These are phyloP conservation scores for Hypoxylon sp. DNA, from an alignment of 2,329 filamentous ascomycete genomes.

Conservation along the genomic window DNA sequence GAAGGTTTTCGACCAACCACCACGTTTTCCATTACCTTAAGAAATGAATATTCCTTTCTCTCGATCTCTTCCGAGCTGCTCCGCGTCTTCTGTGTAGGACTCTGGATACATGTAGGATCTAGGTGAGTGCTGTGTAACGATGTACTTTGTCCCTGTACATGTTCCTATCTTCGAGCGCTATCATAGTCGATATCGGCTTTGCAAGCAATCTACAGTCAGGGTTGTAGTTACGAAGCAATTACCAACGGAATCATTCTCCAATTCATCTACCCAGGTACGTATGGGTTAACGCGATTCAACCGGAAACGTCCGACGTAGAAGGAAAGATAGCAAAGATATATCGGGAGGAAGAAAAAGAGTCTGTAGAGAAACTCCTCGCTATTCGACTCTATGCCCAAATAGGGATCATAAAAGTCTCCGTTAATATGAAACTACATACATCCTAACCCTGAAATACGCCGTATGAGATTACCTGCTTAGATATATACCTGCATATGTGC, in stretches of 20 bases:
- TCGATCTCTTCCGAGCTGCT: constrained; percentile 15
- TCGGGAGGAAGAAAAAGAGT: constrained; percentile 4
- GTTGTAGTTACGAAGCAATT: constrained; percentile 34
- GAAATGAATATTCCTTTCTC: constrained; percentile 12
- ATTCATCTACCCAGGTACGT: neutral
- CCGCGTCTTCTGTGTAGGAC: neutral
- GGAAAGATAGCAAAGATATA: neutral
- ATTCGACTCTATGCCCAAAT: neutral
- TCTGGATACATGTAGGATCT: neutral
- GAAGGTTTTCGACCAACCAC: constrained; percentile 24
- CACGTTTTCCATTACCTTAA: constrained; percentile 30
- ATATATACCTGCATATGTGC: neutral
- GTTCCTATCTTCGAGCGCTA: neutral
- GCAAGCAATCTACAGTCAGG: neutral
- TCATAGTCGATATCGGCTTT: constrained; percentile 3
- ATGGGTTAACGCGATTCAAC: constrained; percentile 23
- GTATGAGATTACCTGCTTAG: constrained; percentile 4
- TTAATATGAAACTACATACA: neutral
- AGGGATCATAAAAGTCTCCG: neutral
- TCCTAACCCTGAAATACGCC: neutral
- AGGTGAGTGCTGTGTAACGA: constrained; percentile 3
- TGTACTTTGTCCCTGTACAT: neutral
- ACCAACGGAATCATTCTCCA: constrained; percentile 33
- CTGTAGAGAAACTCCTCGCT: neutral
- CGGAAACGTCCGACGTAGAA: constrained; percentile 33